Evolutionary conservation across 805 yeast genomes (phyloP), one percentile per base, ranked within the genome.

Genomic region (Yamadazyma laniorum): DNA sequence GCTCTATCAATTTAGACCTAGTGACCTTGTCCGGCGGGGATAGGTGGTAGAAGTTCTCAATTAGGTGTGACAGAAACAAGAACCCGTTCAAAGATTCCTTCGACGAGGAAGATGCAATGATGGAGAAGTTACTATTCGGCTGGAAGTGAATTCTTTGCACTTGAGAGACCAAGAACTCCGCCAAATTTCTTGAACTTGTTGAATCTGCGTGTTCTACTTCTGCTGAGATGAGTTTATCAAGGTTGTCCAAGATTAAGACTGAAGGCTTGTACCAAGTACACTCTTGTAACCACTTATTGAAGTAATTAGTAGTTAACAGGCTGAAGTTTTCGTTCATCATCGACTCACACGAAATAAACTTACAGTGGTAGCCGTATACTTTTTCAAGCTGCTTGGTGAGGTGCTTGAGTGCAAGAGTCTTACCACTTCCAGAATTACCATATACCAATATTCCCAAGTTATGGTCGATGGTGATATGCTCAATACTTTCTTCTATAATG

Each of bases 371-470:
- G 9, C 81, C 75, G 25, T 68, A 56, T 2, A 62, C 53, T 1
- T 56, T 35, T 6, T 52, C 42, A 5, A 85, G 51, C 7, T 50
- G 49, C 1, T 61, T 41, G 0, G 69, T 50, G 0, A 84, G 53
- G 18, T 70, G 63, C 3, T 67, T 58, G 12, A 80, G 52, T 2
- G 83, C 44, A 2, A 78, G 59, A 0, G 93, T 66, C 55, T 91
- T 91, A 0, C 98, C 98, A 44, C 87, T 75, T 0, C 96, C 97
- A 1, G 85, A 66, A 16, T 80, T 61, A 0, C 97, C 98, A 48
- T 79, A 73, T 0, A 90, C 51, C 37, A 88, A 61, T 0, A 79
- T 64, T 2, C 91, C 86, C 6, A 71, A 55, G 35, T 68, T 70
- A 5, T 74, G 52, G 19, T 65, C 74, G 28, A 71, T 58, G 5